These are phyloP conservation scores for Stenocarpella maydis DNA, from an alignment of 2,329 filamentous ascomycete species.

Conservation along the genomic window DNA sequence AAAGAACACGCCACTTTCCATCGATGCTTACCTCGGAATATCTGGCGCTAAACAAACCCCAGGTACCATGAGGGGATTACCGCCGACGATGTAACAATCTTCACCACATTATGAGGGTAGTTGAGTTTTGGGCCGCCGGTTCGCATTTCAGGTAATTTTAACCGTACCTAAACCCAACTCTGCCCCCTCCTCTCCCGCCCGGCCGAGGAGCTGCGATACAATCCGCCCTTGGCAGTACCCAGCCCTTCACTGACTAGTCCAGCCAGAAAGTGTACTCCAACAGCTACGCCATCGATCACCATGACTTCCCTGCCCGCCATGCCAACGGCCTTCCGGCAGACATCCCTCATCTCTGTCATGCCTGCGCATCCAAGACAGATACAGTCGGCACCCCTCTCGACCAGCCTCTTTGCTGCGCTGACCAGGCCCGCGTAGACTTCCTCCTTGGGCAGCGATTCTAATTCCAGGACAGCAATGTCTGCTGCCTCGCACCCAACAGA, in stretches of 20 bases:
- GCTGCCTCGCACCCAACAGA: conserved; percentile 53
- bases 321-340: conserved; percentile 55
- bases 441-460: conserved; percentile 49
- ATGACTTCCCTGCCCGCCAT: conserved; percentile 50
- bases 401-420: conserved; percentile 48
- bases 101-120: background rate
- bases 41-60: background rate
- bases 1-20: background rate
- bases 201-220: conserved; percentile 49
- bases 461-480: conserved; percentile 51
- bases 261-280: conserved; percentile 55
- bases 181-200: conserved; percentile 47
- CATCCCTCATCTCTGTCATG: conserved; percentile 54
- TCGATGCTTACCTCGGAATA: background rate
- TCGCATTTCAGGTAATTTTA: conserved; percentile 10
- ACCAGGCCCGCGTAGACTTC: conserved; percentile 51
- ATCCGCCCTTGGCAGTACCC: conserved; percentile 53
- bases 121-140: conserved; percentile 10
- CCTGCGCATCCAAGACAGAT: conserved; percentile 58
- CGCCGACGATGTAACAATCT: conserved; percentile 4
- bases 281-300: conserved; percentile 60
- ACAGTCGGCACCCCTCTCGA: conserved; percentile 43
- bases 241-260: conserved; percentile 55
- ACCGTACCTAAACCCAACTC: conserved; percentile 47
- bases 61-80: background rate